Evolutionary conservation across 768 basidiomycete genomes (phyloP).

Genomic region (Auricularia auricula-judae): DNA sequence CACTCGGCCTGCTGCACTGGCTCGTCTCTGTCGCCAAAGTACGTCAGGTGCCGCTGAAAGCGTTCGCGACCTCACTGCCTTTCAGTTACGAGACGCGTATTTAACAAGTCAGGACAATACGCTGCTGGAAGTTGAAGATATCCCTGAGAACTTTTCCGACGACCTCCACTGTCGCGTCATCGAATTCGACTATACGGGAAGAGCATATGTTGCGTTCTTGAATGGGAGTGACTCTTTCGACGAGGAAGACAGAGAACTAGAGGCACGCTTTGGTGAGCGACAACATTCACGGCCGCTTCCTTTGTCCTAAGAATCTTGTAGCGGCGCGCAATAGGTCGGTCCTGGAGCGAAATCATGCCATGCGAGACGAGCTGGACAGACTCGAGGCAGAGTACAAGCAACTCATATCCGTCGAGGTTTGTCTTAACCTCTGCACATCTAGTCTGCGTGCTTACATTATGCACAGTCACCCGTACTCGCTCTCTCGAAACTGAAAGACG

Average conservation of each 20-base stretch:
- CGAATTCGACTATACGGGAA: constrained; percentile 62
- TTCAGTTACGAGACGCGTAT: constrained; percentile 20
- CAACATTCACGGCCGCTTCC: too few relatives aligned
- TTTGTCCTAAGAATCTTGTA: constrained; percentile 16
- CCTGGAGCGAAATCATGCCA: constrained; percentile 32
- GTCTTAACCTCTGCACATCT: background rate
- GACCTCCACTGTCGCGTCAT: constrained; percentile 63
- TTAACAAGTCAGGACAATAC: constrained; percentile 56
- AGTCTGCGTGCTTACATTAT: constrained; percentile 22
- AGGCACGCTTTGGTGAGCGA: constrained; percentile 63
- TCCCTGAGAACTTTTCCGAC: constrained; percentile 71
- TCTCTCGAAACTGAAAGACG: constrained; percentile 48
- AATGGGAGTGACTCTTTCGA: constrained; percentile 56
- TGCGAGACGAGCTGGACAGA: constrained; percentile 38
- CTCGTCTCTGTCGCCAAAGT: constrained; percentile 80
- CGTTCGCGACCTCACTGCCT: background rate
- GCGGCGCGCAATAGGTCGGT: constrained; percentile 66
- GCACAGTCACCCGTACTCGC: constrained; percentile 52
- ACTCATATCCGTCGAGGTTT: constrained; percentile 22
- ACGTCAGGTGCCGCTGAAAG: constrained; percentile 11
- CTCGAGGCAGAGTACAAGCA: constrained; percentile 37
- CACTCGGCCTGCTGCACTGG: constrained; percentile 89
- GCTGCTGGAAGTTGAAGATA: constrained; percentile 43
- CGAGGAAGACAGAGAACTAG: constrained; percentile 58
- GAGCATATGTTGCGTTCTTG: constrained; percentile 59